Evolutionary conservation across 768 basidiomycete species (phyloP), one percentile per base, ranked within the genome.

Genomic region (Lactarius sp.): DNA sequence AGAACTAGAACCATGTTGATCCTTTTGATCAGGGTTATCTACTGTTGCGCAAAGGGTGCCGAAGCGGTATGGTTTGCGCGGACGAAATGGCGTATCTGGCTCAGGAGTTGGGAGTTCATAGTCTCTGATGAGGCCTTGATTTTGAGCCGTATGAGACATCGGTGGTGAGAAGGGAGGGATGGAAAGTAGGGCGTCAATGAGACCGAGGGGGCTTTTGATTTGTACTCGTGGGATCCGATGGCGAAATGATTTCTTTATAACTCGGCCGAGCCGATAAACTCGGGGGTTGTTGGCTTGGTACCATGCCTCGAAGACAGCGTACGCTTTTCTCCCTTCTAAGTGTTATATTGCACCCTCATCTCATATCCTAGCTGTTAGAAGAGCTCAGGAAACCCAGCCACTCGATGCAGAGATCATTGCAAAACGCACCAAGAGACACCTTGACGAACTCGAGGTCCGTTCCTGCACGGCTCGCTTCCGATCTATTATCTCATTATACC

Each of bases 1-100:
- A 7, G 89, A 90, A 69, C 90, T 93, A 63, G 92, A 87, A 20
- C 94, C 94, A 73, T 94, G 89, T 77, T 98, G 96, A 76, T 99
- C 96, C 75, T 96, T 95, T 76, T 88, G 89, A 60, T 82, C 81
- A 0, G 93, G 93, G 68, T 92, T 92, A 70, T 96, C 94, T 61
- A 96, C 92, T 5, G 92, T 94, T 27, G 90, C 94, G 64, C 92
- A 93, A 62, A 92, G 78, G 16, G 92, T 94, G n/a, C 90, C 89
- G 74, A 94, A 92, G n/a, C 85, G 81, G 75, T 93, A 92, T 0
- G 88, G 89, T 73, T 85, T 85, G 63, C 90, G 81, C 27, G 81
- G 75, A 51, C 84, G 75, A 64, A 81, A 73, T 2, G 90, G 90
- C 0, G 90, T 87, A 62, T 92, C 90, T 34, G 90, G 87, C 68